Evolutionary conservation across 495 filamentous ascomycete species (phyloP).

Genomic region (Darksidea phi): DNA sequence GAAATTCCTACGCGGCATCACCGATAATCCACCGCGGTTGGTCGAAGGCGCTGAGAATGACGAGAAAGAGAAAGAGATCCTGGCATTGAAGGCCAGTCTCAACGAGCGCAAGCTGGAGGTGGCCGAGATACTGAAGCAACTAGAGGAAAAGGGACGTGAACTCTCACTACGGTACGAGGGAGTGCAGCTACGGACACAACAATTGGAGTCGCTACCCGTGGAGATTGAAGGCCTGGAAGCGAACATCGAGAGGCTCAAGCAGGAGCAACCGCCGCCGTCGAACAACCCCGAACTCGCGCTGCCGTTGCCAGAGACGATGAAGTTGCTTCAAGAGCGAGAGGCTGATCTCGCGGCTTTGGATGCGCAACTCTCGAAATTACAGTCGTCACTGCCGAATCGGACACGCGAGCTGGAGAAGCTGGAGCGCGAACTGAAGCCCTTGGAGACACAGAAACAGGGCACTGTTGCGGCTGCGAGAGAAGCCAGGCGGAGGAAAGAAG

Average conservation of each 20-base stretch:
- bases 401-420: slow-evolving; percentile 69
- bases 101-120: slow-evolving; percentile 79
- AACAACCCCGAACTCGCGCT: slow-evolving; percentile 47
- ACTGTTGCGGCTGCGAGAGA: slow-evolving; percentile 71
- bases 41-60: slow-evolving; percentile 80
- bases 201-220: slow-evolving; percentile 60
- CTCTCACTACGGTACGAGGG: slow-evolving; percentile 60
- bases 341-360: slow-evolving; percentile 64
- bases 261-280: slow-evolving; percentile 48
- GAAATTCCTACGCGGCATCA: slow-evolving; percentile 73
- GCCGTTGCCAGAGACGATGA: slow-evolving; percentile 59
- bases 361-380: slow-evolving; percentile 64
- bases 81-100: slow-evolving; percentile 69
- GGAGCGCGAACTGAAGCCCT: slow-evolving; percentile 65
- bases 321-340: slow-evolving; percentile 59
- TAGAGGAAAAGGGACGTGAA: slow-evolving; percentile 67
- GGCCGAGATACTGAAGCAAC: slow-evolving; percentile 63
- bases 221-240: slow-evolving; percentile 62
- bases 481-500: slow-evolving; percentile 73
- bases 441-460: slow-evolving; percentile 70
- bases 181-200: slow-evolving; percentile 59
- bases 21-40: slow-evolving; percentile 81
- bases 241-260: slow-evolving; percentile 54
- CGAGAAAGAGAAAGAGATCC: slow-evolving; percentile 69
- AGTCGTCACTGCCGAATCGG: slow-evolving; percentile 66